These are phyloP conservation scores for Sugiyamaella novakii DNA, from an alignment of 1,139 yeast genomes.

Conservation along the genomic window DNA sequence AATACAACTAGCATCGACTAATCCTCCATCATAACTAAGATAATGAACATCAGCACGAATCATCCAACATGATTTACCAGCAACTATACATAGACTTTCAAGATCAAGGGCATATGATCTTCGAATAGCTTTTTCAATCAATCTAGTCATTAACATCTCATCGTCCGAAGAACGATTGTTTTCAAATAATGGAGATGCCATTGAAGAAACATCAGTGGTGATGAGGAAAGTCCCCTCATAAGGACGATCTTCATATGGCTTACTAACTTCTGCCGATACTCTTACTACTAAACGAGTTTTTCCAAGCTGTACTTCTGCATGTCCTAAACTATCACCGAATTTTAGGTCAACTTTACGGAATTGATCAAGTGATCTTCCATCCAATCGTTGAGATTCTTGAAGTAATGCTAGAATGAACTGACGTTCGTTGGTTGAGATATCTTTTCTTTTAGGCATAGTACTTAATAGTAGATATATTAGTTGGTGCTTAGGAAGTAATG, in stretches of 20 bases:
- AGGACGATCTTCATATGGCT: slow-evolving; percentile 89
- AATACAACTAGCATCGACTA: slow-evolving; percentile 85
- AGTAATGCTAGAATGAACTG: slow-evolving; percentile 64
- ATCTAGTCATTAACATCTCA: slow-evolving; percentile 74
- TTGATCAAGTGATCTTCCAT: slow-evolving; percentile 66
- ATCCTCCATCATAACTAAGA: slow-evolving; percentile 86
- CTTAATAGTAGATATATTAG: too few species aligned
- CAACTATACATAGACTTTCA: slow-evolving; percentile 85
- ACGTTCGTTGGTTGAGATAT: slow-evolving; percentile 66
- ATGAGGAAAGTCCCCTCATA: slow-evolving; percentile 88
- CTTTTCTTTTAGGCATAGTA: slow-evolving; percentile 58
- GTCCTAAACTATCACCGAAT: slow-evolving; percentile 76
- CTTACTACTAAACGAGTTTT: slow-evolving; percentile 70
- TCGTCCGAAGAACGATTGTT: slow-evolving; percentile 71
- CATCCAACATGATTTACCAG: slow-evolving; percentile 90
- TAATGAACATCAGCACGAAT: slow-evolving; percentile 88
- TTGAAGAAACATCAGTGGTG: slow-evolving; percentile 82
- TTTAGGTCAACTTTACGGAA: slow-evolving; percentile 63
- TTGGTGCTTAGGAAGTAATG: too few species aligned
- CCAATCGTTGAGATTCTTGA: slow-evolving; percentile 63
- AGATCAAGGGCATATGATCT: slow-evolving; percentile 88
- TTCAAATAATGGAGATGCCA: slow-evolving; percentile 87
- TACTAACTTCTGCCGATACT: slow-evolving; percentile 75
- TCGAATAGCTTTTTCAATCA: slow-evolving; percentile 87
- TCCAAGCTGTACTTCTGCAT: slow-evolving; percentile 76